phyloP scores from a whole-genome alignment of 2,329 filamentous ascomycete species.

The Phyllosticta ampelicida region DNA sequence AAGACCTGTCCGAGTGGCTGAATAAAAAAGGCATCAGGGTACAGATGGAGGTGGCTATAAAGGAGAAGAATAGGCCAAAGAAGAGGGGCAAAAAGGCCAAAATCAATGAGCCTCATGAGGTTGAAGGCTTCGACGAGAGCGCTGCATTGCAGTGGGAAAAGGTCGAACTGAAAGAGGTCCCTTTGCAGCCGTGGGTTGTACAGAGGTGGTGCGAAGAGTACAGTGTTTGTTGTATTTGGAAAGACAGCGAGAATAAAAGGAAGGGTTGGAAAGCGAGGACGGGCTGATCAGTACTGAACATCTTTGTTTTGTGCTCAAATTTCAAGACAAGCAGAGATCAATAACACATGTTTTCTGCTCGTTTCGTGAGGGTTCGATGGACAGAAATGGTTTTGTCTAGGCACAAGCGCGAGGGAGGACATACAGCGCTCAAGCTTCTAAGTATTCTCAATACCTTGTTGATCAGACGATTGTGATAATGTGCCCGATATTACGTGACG shows the following conservation, averaged over 20 bases:
- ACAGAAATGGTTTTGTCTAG: not conserved
- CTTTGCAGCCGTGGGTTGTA: slow-evolving; percentile 42
- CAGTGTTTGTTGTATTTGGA: slow-evolving; percentile 65
- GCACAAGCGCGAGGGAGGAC: too few relatives aligned
- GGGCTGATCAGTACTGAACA: not conserved
- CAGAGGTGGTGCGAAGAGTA: slow-evolving; percentile 82
- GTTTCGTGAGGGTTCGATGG: too few relatives aligned
- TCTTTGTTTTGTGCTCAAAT: not conserved
- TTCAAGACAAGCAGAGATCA: not conserved
- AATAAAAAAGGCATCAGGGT: slow-evolving; percentile 44
- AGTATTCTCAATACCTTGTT: too few relatives aligned
- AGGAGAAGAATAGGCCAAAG: slow-evolving; percentile 9
- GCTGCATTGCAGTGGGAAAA: slow-evolving; percentile 11
- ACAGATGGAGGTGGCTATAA: slow-evolving; percentile 39
- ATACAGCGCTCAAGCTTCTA: too few relatives aligned
- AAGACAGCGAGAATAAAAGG: slow-evolving; percentile 39
- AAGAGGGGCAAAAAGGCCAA: not conserved
- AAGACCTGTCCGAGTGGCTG: slow-evolving; percentile 75
- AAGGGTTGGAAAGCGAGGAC: not conserved
- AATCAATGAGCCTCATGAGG: slow-evolving; percentile 43
- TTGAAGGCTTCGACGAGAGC: slow-evolving; percentile 37
- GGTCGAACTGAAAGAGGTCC: slow-evolving; percentile 21
- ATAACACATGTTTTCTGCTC: not conserved
- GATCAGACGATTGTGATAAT: too few relatives aligned
- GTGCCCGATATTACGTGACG: too few relatives aligned